Evolutionary conservation across 129 eudicot genomes (phyloP).

Genomic region (Oenanthe sinensis): DNA sequence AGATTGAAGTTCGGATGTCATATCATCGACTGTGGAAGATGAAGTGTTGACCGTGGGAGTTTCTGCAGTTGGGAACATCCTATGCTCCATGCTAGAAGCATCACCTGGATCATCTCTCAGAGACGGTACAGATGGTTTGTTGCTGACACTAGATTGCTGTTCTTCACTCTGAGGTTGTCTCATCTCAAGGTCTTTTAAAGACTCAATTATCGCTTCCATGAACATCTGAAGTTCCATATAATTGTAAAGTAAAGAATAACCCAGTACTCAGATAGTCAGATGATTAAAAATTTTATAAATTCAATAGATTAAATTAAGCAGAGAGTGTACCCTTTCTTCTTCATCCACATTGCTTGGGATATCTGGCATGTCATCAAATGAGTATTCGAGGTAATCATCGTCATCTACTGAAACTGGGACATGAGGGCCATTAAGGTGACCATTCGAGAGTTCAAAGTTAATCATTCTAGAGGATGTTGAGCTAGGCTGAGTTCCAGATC

Average conservation of each 20-base stretch:
- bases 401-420: slow-evolving; percentile 53
- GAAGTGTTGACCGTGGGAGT: neutral
- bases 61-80: slow-evolving; percentile 9
- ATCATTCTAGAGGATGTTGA: slow-evolving; percentile 85
- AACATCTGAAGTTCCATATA: slow-evolving; percentile 43
- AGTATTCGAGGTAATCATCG: slow-evolving; percentile 80
- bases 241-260: neutral
- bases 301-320: neutral
- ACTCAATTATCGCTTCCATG: slow-evolving; percentile 72
- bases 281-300: neutral
- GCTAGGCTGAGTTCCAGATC: slow-evolving; percentile 28
- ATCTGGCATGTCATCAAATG: slow-evolving; percentile 58
- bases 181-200: slow-evolving; percentile 54
- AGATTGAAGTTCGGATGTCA: slow-evolving; percentile 23
- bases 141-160: slow-evolving; percentile 18
- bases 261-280: neutral
- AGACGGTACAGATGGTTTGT: slow-evolving; percentile 12
- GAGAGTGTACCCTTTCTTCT: slow-evolving; percentile 68
- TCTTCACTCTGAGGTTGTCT: slow-evolving; percentile 31
- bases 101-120: slow-evolving; percentile 10
- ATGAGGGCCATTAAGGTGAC: slow-evolving; percentile 40
- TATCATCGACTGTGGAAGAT: slow-evolving; percentile 13
- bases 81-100: neutral
- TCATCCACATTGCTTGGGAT: slow-evolving; percentile 76
- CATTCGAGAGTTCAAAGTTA: slow-evolving; percentile 62